Evolutionary conservation across 345 rosid genomes (phyloP), one percentile per base, ranked within the genome.

Genomic region (Garcia nutans): DNA sequence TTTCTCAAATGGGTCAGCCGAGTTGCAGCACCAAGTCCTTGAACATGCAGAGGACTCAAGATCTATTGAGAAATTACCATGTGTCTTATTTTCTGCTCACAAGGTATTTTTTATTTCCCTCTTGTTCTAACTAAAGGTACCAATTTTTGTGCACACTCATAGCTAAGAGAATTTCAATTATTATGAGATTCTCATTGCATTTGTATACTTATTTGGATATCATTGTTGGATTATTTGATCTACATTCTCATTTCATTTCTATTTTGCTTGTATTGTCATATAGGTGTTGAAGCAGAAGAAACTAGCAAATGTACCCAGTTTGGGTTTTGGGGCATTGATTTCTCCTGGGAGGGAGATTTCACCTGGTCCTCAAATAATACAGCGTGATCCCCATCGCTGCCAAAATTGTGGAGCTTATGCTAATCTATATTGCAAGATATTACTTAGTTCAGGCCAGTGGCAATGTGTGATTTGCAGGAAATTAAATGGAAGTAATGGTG

Each of bases 391-490:
- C 47, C 97, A 93, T 79, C 96, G 93, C 69, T 96, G 98, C 85
- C 86, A 83, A 20, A 87, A 91, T 71, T 93, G 98, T 82, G 97
- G 98, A 78, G 99, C 97, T 22, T 96, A 88, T 87, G 83, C 93
- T n/a, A 93, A 96, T 87, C 76, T 89, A 23, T 91, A 91, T 57
- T 89, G 92, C 88, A 86, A 90, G 76, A 83, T 93, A 74, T 82
- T 96, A 78, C 82, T 92, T 80, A 90, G 99, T 63, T 93, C 97
- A 22, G 99, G 98, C 67, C 97, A 96, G 79, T 96, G 97, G 99
- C 97, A 96, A 76, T 96, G 99, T 65, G 86, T 93, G 57, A 86
- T 96, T 73, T 96, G 97, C 83, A 57, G 76, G 77, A 85, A 70
- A 63, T 74, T 96, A 84, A 91, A 92, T 84, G 94, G 87, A 59